Evolutionary conservation across 2,329 filamentous ascomycete genomes (phyloP), one percentile per base, ranked within the genome.

Genomic region (Pseudogymnoascus sp.): DNA sequence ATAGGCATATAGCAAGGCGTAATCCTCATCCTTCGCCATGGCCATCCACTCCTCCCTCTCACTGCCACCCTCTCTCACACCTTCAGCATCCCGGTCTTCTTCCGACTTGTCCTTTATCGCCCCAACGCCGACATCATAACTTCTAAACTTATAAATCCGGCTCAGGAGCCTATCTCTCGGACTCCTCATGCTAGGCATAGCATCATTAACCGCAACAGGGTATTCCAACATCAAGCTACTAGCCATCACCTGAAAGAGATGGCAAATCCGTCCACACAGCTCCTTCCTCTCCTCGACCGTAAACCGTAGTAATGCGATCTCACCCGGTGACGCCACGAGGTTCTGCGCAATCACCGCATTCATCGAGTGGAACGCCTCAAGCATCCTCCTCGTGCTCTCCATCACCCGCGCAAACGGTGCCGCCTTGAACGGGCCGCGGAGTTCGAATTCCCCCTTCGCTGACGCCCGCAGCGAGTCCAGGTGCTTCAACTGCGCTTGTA

Each of bases 321-420:
- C 93, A 3, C 93, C 92, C 25, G 88, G 84, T 2, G 87, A 91
- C 1, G 91, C 83, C 38, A 83, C 83, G 9, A 87, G 79, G 64
- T 93, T 90, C 70, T 92, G 93, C 71, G 89, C 82, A 38, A 96
- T 92, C 65, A 97, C 87, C 9, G 97, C 84, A 66, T 93, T 95
- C 91, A 99, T 96, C 60, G 92, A 91, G 71, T 97, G 92, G 74
- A 99, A 97, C 38, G 91, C 88, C 74, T 97, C 92, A 4, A 97
- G 84, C 75, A 97, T 90, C 60, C 89, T 86, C 65, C 88, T 87
- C 0, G 92, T 96, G 8, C 88, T 88, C 22, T 84, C 83, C 72
- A 97, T 82, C 63, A 97, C 89, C 36, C 86, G 84, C 4, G 82
- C 84, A 72, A 90, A 92, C 14, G 85, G 82, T 45, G 82, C 84